Base-by-base conservation (phyloP, 2,329 filamentous ascomycete species). In the Mycogone perniciosa region DNA sequence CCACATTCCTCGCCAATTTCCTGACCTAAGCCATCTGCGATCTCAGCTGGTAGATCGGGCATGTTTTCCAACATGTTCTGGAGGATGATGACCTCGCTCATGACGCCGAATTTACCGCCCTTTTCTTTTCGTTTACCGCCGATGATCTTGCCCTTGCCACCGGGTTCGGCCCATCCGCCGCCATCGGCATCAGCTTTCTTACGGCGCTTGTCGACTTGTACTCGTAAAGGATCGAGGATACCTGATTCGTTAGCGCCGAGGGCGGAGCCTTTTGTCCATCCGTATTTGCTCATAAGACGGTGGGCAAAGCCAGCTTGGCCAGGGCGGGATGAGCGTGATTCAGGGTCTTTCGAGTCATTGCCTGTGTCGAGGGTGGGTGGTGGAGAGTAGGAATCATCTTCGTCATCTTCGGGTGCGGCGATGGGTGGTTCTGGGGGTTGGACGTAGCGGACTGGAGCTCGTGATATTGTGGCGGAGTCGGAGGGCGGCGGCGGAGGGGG, bases 1-100 rank as follows among this genome's bases (percentile, higher is more conserved):
- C 84, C 85, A 67, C 95, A 96, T 64, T 95, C 89, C 62, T 96
- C 89, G 6, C 93, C 93, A 67, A 99, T 96, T 66, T 96, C 91
- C 71, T 97, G 92, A 59, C 92, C 85, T 46, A 99, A 72, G 0
- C 82, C 82, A 10, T 79, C 77, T 53, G 84, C 80, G 44, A 96
- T 81, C 67, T 96, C 92, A n/a, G 75, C 76, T 51, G 85, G 80
- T 41, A 96, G 71, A 63, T 96, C 75, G 2, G 72, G 79, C 75
- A 97, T 84, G 5, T 86, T 88, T 55, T 93, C 84, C 1, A 97
- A 78, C 88, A 97, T 96, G 45, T 88, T 85, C 48, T 80, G 78
- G 13, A 96, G 71, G 42, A 95, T 83, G 46, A 97, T 80, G 13
- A 97, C 92, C 56, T 87, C 81, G 53, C 85, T 89, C 80, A 92